Evolutionary conservation across 2,329 filamentous ascomycete species (phyloP), one percentile per base, ranked within the genome.

Genomic region (Parascedosporium putredinis): DNA sequence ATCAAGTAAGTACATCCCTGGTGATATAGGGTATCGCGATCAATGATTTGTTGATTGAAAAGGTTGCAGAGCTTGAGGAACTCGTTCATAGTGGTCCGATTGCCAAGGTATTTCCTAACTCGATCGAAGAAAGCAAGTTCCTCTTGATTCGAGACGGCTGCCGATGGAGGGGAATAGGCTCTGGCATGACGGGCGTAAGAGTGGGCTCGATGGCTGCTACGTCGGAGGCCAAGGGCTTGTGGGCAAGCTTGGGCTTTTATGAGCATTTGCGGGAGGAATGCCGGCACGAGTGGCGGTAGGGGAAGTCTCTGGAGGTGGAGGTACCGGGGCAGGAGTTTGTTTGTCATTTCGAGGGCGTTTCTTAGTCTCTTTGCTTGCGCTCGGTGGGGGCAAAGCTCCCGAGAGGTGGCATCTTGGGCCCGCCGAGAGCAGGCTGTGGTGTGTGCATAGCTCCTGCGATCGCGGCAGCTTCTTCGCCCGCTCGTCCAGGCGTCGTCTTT

Each of bases 21-120:
- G 62, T 88, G 83, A 23, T 93, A 80, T 12, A 98, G 72, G 2
- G 88, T 81, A 53, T 86, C 83, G 51, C 84, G 84, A 60, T 95
- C 88, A 54, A 98, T 94, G 47, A 98, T 76, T 57, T 94, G 90
- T 59, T 95, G 87, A 20, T 86, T 93, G 69, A 88, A 98, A 25
- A 98, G 75, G 58, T 97, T 98, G 72, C 91, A 93, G 5, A 98
- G 79, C 70, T 98, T 98, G 55, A 98, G 69, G 66, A 98, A 98
- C 64, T 98, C 93, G 58, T 87, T 90, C 76, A 95, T 94, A 2
- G 84, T 84, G 50, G 88, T 86, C 64, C 95, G 86, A 65, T 97
- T 97, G 53, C 85, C 83, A 51, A 98, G 88, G 60, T 85, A 91
- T 67, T 98, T 98, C 76, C 96, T 97, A 16, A 93, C 89, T 6